Evolutionary conservation across 2,329 filamentous ascomycete genomes (phyloP).

Genomic region (Microdochium bolleyi): DNA sequence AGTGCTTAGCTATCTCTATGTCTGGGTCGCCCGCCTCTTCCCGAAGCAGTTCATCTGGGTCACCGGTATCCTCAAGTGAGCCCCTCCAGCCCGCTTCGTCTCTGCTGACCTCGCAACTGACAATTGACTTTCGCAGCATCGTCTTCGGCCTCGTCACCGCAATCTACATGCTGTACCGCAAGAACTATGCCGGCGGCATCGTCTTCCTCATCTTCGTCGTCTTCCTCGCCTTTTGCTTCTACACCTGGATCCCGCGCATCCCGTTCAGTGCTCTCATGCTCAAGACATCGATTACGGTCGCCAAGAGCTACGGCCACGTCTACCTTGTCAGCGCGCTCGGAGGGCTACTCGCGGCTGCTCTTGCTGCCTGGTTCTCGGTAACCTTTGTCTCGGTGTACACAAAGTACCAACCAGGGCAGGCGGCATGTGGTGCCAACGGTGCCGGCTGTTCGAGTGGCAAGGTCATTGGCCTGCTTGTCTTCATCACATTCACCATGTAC

Average conservation of each 20-base stretch:
- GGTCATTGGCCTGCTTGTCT: conserved; percentile 78
- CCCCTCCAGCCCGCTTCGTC: background rate
- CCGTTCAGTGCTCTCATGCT: conserved; percentile 90
- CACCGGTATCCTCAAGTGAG: conserved; percentile 70
- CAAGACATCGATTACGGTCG: conserved; percentile 75
- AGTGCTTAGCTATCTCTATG: conserved; percentile 68
- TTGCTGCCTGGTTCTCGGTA: conserved; percentile 79
- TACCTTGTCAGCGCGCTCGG: conserved; percentile 81
- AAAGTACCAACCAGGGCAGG: conserved; percentile 64
- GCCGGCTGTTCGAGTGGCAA: conserved; percentile 65
- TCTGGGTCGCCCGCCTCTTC: conserved; percentile 66
- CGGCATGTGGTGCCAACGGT: conserved; percentile 40
- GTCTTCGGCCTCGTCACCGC: conserved; percentile 77
- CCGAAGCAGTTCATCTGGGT: conserved; percentile 92
- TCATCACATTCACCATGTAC: conserved; percentile 85
- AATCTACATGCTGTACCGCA: conserved; percentile 72
- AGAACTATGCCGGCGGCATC: conserved; percentile 78
- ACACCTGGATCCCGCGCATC: conserved; percentile 82
- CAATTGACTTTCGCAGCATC: conserved; percentile 36
- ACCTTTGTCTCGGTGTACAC: conserved; percentile 83
- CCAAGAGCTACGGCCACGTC: conserved; percentile 76
- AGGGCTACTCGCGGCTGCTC: conserved; percentile 65
- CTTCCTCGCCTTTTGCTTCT: conserved; percentile 76
- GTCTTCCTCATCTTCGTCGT: conserved; percentile 78
- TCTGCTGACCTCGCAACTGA: background rate